Conservation (phyloP, 139 green algal genomes). For the Coelastrella sp. region DNA sequence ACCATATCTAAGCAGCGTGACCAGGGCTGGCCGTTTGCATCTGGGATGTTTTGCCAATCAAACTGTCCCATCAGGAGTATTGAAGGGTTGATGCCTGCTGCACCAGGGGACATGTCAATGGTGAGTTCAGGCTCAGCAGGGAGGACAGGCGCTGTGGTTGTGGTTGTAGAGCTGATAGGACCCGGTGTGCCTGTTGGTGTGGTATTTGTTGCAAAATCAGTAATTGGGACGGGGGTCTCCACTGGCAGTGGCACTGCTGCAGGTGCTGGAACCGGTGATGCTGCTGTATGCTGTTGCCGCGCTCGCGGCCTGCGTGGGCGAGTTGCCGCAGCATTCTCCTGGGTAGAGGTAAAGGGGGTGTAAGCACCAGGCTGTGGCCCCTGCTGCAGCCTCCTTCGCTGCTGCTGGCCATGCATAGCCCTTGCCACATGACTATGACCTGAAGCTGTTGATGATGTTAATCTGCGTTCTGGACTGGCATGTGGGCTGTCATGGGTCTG, state of each 20-base stretch:
- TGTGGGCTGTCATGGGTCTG: background rate
- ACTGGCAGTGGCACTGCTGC: too few species aligned
- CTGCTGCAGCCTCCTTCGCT: background rate
- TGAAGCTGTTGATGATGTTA: background rate
- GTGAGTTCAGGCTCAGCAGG: background rate
- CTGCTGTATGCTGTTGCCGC: too few species aligned
- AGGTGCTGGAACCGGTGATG: too few species aligned
- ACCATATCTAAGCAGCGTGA: conserved; percentile 47
- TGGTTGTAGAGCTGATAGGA: background rate
- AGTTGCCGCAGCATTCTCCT: too few species aligned
- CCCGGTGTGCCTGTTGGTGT: background rate
- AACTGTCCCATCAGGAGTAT: conserved; percentile 45
- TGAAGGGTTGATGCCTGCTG: conserved; percentile 27
- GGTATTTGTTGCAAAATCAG: background rate
- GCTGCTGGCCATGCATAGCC: background rate
- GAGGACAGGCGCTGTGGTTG: background rate
- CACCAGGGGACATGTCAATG: background rate
- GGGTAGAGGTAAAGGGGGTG: too few species aligned
- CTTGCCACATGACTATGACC: background rate
- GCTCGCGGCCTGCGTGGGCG: too few species aligned
- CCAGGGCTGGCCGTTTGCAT: conserved; percentile 23
- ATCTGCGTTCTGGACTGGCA: background rate
- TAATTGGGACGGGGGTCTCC: background rate
- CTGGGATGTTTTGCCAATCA: conserved; percentile 35
- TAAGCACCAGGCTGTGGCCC: too few species aligned